Base-by-base conservation (phyloP, 2,329 filamentous ascomycete genomes). In the Colletotrichum sp. region DNA sequence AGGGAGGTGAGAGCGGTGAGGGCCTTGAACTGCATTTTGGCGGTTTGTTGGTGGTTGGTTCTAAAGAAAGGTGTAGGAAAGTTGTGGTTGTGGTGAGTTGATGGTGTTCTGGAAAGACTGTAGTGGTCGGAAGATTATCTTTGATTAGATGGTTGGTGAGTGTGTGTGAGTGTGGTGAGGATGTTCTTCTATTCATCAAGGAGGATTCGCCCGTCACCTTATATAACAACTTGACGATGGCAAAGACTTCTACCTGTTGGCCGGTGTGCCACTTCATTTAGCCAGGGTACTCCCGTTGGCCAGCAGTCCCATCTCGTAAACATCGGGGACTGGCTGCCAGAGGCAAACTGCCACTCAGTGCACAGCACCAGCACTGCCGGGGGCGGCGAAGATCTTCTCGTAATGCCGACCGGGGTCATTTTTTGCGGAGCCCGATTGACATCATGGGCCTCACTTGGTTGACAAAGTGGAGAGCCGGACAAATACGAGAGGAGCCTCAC, bases 1-100 rank as follows among this genome's bases (percentile, higher is more conserved):
- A 82, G 70, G 78, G 81, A 80, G 26, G 79, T 78, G 67, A 80
- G 78, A 65, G 80, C 59, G 77, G 81, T 78, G 71, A 75, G 36
- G 60, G 59, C 34, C 63, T 60, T 70, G 78, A 78, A 75, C 71
- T 75, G 78, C 78, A 80, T 79, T 9, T 24, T 79, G 65, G 49
- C 52, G 44, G 28, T 34, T 66, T 3, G n/a, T 21, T 44, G 49
- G 32, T 59, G 7, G 26, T 39, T 13, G 32, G 5, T 52, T 62
- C n/a, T 34, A 12, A 8, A 21, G n/a, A 62, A 28, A 30, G 68
- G 18, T 68, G 59, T 63, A 6, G 26, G 34, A 52, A 49, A 28
- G 36, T 30, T 49, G 57, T 18, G 12, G 36, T 13, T 59, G 4
- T 34, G 32, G 32, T 34, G 32, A 34, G n/a, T 32, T 59, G 60